Conservation (phyloP, 2,329 filamentous ascomycete species). For the Hypomyces rosellus region DNA sequence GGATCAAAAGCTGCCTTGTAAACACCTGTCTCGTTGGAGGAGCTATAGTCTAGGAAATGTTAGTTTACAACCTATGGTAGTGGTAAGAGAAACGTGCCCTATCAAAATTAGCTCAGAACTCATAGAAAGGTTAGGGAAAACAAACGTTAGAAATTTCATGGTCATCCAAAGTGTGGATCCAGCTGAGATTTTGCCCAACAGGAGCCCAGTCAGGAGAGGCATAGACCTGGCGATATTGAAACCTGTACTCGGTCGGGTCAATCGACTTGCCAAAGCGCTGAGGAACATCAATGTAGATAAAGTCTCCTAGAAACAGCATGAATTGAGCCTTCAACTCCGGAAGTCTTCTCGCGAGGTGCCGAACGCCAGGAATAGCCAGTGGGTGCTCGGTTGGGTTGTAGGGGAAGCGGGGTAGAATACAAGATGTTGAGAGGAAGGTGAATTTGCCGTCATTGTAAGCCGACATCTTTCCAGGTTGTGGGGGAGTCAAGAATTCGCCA, state of each 20-base stretch:
- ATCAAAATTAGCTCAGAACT: not conserved
- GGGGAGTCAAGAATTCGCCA: conserved; percentile 74
- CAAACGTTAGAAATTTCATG: conserved; percentile 94
- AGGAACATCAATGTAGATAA: conserved; percentile 88
- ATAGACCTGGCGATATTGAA: conserved; percentile 94
- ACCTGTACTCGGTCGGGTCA: conserved; percentile 63
- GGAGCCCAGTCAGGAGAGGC: conserved; percentile 85
- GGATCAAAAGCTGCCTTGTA: conserved; percentile 77
- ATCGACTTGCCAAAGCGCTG: conserved; percentile 64
- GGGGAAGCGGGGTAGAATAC: conserved; percentile 84
- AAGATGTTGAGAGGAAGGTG: conserved; percentile 88
- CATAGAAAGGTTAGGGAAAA: not conserved
- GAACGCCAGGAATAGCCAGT: conserved; percentile 73
- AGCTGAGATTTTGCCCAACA: conserved; percentile 74
- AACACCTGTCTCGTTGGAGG: conserved; percentile 70
- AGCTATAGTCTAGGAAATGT: conserved; percentile 84
- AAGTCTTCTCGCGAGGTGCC: conserved; percentile 66
- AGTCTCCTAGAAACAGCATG: conserved; percentile 79
- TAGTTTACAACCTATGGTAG: not conserved
- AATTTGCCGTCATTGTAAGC: conserved; percentile 61
- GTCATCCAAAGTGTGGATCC: conserved; percentile 95
- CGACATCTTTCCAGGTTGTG: conserved; percentile 58
- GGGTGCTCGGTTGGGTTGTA: conserved; percentile 82
- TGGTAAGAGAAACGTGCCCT: not conserved
- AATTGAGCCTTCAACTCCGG: conserved; percentile 67